These are phyloP conservation scores for Tubosaeta sp. DNA, from an alignment of 768 basidiomycete species.

Conservation along the genomic window DNA sequence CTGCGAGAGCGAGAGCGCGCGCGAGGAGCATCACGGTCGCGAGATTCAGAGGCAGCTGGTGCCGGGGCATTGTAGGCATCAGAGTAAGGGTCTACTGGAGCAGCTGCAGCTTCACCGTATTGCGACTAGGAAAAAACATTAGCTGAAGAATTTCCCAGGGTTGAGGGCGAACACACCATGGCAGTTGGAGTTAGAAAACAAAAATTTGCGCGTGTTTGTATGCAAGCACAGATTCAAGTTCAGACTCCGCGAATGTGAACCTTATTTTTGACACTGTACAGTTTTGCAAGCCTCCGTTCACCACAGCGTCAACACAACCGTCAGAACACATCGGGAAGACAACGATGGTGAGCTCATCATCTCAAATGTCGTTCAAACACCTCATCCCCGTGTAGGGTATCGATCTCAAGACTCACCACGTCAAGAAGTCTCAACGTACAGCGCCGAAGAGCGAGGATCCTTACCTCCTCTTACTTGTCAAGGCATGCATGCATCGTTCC, in stretches of 20 bases:
- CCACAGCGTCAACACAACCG: conserved; percentile 37
- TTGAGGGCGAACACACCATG: conserved; percentile 49
- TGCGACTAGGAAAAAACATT: conserved; percentile 31
- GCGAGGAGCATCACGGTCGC: conserved; percentile 55
- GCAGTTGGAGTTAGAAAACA: conserved; percentile 50
- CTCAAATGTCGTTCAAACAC: conserved; percentile 22
- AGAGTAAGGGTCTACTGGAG: conserved; percentile 74
- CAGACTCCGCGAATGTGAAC: conserved; percentile 32
- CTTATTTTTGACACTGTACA: conserved; percentile 50
- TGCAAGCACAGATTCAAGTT: conserved; percentile 28
- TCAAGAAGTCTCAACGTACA: conserved; percentile 93
- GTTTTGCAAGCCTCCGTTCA: conserved; percentile 59
- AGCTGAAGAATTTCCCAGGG: conserved; percentile 3
- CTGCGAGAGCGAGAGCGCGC: conserved; percentile 77
- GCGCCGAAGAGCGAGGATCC: conserved; percentile 99
- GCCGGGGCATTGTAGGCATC: conserved; percentile 75
- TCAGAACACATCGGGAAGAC: conserved; percentile 55
- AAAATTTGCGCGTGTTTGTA: conserved; percentile 43
- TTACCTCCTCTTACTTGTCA: conserved; percentile 96
- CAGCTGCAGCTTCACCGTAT: conserved; percentile 61
- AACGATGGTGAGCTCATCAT: conserved; percentile 78
- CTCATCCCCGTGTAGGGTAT: conserved; percentile 63
- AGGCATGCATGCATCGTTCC: conserved; percentile 49
- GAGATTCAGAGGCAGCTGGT: conserved; percentile 39
- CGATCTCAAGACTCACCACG: conserved; percentile 94